Evolutionary conservation across 2,329 filamentous ascomycete genomes (phyloP).

Genomic region (Exophiala oligosperma): DNA sequence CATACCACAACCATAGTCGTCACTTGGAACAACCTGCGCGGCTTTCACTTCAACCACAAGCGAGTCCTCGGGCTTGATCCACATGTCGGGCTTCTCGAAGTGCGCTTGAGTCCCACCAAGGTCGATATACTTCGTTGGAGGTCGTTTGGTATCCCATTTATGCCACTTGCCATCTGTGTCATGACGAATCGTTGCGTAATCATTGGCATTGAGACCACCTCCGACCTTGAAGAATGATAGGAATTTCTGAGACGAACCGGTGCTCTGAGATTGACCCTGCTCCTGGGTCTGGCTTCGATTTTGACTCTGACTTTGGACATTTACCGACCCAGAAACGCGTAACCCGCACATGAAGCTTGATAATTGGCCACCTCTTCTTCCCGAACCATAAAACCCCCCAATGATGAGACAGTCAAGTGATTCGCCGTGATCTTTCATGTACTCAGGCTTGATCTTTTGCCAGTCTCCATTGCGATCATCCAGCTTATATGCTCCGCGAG

Average conservation of each 20-base stretch:
- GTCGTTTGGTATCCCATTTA: conserved; percentile 75
- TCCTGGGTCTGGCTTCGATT: conserved; percentile 9
- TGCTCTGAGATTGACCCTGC: conserved; percentile 43
- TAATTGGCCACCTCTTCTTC: conserved; percentile 75
- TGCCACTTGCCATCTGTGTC: conserved; percentile 89
- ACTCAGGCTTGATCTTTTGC: conserved; percentile 98
- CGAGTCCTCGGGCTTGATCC: conserved; percentile 88
- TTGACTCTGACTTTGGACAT: conserved; percentile 25
- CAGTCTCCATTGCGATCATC: conserved; percentile 93
- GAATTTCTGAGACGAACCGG: conserved; percentile 64
- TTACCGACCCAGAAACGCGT: conserved; percentile 38
- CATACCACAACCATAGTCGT: conserved; percentile 72
- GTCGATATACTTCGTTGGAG: conserved; percentile 76
- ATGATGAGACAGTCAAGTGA: conserved; percentile 86
- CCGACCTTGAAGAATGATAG: conserved; percentile 96
- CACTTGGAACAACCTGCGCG: conserved; percentile 70
- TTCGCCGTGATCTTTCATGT: conserved; percentile 95
- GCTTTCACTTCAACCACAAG: conserved; percentile 88
- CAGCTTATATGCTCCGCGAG: conserved; percentile 78
- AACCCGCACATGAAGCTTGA: conserved; percentile 91
- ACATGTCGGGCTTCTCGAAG: conserved; percentile 80
- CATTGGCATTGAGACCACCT: conserved; percentile 82
- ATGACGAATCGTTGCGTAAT: conserved; percentile 81
- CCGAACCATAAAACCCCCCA: conserved; percentile 90
- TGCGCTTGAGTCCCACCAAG: conserved; percentile 71